These are phyloP conservation scores for Piloderma croceum DNA, from an alignment of 768 basidiomycete species.

Conservation along the genomic window DNA sequence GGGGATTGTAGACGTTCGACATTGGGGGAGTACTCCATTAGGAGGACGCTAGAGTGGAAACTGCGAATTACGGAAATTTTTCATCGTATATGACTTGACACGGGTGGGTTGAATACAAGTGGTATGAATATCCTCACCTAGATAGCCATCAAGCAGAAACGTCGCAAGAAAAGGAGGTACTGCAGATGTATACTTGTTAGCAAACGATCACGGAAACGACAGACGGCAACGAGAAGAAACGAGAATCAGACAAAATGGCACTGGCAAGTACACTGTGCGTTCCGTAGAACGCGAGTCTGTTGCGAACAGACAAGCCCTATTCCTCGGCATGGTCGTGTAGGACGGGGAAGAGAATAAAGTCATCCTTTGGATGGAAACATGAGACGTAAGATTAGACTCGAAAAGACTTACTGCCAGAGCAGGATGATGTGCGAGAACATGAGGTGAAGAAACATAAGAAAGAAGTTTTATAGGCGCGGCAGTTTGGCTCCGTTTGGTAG, in stretches of 20 bases:
- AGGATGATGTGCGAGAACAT: background rate
- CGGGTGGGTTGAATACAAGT: slow-evolving; percentile 5
- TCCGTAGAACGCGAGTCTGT: slow-evolving; percentile 57
- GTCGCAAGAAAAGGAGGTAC: no score
- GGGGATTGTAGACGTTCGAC: slow-evolving; percentile 68
- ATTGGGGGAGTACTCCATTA: slow-evolving; percentile 65
- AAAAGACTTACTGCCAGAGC: slow-evolving; percentile 12
- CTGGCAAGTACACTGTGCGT: slow-evolving; percentile 81
- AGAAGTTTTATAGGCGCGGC: slow-evolving; percentile 23
- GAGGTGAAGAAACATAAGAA: background rate
- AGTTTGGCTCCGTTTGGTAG: slow-evolving; percentile 23
- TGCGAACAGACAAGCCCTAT: slow-evolving; percentile 75
- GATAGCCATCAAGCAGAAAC: no score
- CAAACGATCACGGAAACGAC: slow-evolving; percentile 12
- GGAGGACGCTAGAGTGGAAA: slow-evolving; percentile 77
- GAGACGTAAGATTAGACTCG: slow-evolving; percentile 1
- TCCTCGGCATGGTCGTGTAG: slow-evolving; percentile 85
- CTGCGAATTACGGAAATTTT: slow-evolving; percentile 73
- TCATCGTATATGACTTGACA: slow-evolving; percentile 42
- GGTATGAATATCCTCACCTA: slow-evolving; percentile 20
- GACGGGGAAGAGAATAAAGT: slow-evolving; percentile 89
- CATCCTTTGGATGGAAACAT: slow-evolving; percentile 39
- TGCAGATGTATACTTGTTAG: no score
- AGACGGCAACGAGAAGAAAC: slow-evolving; percentile 6
- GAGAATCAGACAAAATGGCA: slow-evolving; percentile 75